Evolutionary conservation across 1,139 yeast genomes (phyloP), one percentile per base, ranked within the genome.

Genomic region (Scheffersomyces insectosa): DNA sequence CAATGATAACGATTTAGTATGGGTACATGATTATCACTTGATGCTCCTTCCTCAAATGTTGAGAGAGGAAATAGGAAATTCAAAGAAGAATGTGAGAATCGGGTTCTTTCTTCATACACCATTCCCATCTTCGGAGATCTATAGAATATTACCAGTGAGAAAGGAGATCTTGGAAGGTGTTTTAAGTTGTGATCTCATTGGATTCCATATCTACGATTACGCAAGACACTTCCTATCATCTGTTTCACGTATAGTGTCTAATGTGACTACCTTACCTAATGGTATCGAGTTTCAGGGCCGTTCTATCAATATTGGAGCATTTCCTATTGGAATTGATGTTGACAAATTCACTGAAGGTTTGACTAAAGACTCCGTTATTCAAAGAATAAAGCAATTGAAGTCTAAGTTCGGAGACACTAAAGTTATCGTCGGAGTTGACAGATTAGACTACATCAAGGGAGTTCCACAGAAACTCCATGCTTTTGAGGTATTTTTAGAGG

Each of bases 161-260:
- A 82, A 85, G 55, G 99, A 95, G 65, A 90, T 95, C 43, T 72
- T 95, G 56, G 81, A 80, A 48, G 99, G 99, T 39, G 96, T 95
- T 2, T 72, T 95, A 60, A 85, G 95, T 56, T 93, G 98, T 68
- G 97, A 95, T 62, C 77, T 95, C 56, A 83, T 95, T 58, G 99
- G 99, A 0, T 95, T 95, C 77, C 99, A 95, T 65, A 95, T 99
- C n/a, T 95, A 95, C 65, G 99, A 95, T 65, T 95, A 95, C 59
- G 99, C 97, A n/a, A 80, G 99, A 56, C 99, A 95, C 69, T 95
- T 95, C 66, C 68, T 95, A 44, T 85, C 96, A 15, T 84, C 96
- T 1, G 97, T 93, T n/a, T 83, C 91, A 46, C 76, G 97, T 47
- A 87, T 93, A 28, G 77, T 95, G 42, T 59, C 71, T 12, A 79